Base-by-base conservation (phyloP, 805 yeast species). In the Candida koratica region DNA sequence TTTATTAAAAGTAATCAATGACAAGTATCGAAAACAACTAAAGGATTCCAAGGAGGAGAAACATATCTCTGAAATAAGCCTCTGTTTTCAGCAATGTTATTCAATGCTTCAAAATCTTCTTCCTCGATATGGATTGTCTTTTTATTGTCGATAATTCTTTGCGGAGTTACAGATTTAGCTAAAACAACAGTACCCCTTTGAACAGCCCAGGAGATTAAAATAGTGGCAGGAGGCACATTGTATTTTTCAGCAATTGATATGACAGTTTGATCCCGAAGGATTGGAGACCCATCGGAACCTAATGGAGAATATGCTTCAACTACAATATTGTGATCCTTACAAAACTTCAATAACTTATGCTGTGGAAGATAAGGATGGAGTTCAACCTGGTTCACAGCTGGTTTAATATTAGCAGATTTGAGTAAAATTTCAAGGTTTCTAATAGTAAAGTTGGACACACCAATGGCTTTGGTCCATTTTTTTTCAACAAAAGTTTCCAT, bases 301-400 rank as follows among this genome's bases (percentile, higher is more conserved):
- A 88, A 71, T 5, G 96, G 96, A 7, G 93, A 79, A 60, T 74
- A 88, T 0, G 94, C 89, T 55, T 84, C 86, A 10, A 81, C 75
- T 4, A 67, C 60, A 24, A 88, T 72, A 29, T 68, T 76, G 39
- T 79, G 58, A 10, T 66, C 52, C 22, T 69, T 64, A 53, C 83
- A 77, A 58, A 62, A 82, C 36, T 55, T 51, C 44, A 82, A 51
- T 47, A 84, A 65, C 45, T 69, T 68, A 40, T 71, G 72, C 63
- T 84, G 94, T 38, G 84, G 83, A 54, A 86, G 69, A 36, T 52
- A 57, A 12, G 63, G 62, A 43, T 61, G 67, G 20, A 51, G 46
- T 41, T 61, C 67, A 31, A 61, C 51, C 38, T 61, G 67, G 38
- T 57, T 56, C 18, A 52, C 55, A 5, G 43, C 64, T 1, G 67